These are phyloP conservation scores for Metschnikowia noctiluminum DNA, from an alignment of 805 yeast species.

Conservation along the genomic window DNA sequence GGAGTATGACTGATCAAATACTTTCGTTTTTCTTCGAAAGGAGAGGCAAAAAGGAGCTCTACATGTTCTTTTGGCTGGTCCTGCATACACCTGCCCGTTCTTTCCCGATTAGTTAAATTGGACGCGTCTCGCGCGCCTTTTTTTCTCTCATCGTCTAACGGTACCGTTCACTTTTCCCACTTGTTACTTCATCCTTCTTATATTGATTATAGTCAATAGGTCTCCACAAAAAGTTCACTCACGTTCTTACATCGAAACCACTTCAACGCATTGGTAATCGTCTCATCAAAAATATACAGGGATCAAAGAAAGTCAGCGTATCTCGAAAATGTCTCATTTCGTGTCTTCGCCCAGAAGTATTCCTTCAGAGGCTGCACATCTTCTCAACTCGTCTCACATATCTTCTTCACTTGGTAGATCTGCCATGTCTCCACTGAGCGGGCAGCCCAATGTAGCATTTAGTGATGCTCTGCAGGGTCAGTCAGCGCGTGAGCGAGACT, in stretches of 20 bases:
- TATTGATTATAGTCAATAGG: too few species aligned
- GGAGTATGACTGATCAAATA: too few species aligned
- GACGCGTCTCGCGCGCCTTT: slow-evolving; percentile 13
- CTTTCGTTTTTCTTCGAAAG: too few species aligned
- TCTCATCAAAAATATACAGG: background rate
- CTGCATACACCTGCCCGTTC: background rate
- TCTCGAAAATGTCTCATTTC: slow-evolving; percentile 35
- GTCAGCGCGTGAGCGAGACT: slow-evolving; percentile 51
- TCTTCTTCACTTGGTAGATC: slow-evolving; percentile 41
- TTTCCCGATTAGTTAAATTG: slow-evolving; percentile 13
- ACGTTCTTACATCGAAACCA: background rate
- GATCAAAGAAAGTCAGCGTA: background rate
- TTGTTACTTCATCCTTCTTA: background rate
- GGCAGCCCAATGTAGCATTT: slow-evolving; percentile 20
- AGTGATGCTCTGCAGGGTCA: slow-evolving; percentile 27
- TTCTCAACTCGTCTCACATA: slow-evolving; percentile 40
- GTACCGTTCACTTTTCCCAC: background rate
- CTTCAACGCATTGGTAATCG: background rate
- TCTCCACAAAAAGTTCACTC: too few species aligned
- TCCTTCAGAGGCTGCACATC: slow-evolving; percentile 43
- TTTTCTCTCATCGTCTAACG: background rate
- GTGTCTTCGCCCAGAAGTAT: slow-evolving; percentile 44
- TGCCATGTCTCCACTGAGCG: slow-evolving; percentile 29
- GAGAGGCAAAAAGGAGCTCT: background rate
- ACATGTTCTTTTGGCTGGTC: too few species aligned